These are phyloP conservation scores for Ceratopteris richardii DNA, from an alignment of 75 land plant species.

Conservation along the genomic window DNA sequence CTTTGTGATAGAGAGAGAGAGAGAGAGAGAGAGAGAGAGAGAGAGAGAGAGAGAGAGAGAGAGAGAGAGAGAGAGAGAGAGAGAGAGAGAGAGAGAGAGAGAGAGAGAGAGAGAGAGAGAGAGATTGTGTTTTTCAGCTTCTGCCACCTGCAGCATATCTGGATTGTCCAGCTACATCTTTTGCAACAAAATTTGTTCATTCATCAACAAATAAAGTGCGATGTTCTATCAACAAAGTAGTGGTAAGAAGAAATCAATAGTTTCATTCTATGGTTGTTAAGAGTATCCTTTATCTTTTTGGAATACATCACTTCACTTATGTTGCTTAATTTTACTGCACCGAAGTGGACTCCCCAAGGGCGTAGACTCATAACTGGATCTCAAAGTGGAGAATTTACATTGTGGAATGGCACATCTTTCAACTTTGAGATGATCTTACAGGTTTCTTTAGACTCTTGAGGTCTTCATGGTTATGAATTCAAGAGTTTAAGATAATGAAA, in stretches of 20 bases:
- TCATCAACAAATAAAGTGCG: constrained; percentile 95
- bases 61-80: constrained; percentile 8
- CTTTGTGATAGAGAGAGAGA: no score
- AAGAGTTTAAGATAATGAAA: no score
- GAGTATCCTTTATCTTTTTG: not conserved
- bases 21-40: no score
- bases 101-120: constrained; percentile 1
- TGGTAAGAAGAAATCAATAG: constrained; percentile 42
- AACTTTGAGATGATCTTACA: constrained; percentile 99
- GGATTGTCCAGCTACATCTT: constrained; percentile 91
- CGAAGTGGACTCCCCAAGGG: constrained; percentile 95
- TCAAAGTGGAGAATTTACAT: constrained; percentile 97
- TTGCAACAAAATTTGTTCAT: constrained; percentile 96
- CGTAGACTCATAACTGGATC: constrained; percentile 98
- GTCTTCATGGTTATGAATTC: not conserved
- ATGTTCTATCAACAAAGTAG: constrained; percentile 87
- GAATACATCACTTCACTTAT: no score
- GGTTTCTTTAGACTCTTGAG: constrained; percentile 28
- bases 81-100: not conserved
- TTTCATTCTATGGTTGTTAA: not conserved
- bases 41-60: constrained; percentile 8
- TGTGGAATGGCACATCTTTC: constrained; percentile 98
- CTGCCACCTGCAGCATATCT: constrained; percentile 84
- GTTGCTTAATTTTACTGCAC: no score
- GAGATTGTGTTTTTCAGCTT: constrained; percentile 38